Percentiles rank a stretch among this genome's conserved stretches.
Evolutionary conservation across 371 early-diverging fungal genomes (phyloP).

Genomic region (Actinomucor elegans): DNA sequence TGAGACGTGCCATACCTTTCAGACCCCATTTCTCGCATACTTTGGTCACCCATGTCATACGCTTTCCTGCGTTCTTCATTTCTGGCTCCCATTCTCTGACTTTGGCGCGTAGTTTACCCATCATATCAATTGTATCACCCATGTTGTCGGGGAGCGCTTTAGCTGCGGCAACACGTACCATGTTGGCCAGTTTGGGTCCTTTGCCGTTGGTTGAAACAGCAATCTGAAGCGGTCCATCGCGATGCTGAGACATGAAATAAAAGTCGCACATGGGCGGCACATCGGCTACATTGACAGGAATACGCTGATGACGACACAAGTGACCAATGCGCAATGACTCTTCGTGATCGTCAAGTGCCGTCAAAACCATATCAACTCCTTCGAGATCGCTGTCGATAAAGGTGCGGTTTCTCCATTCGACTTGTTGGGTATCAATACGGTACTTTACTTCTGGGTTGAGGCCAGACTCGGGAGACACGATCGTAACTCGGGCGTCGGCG

Average conservation of each 20-base stretch:
- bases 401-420: slow-evolving; percentile 59
- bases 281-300: slow-evolving; percentile 93
- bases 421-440: slow-evolving; percentile 59
- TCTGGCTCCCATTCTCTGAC: slow-evolving; percentile 71
- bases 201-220: slow-evolving; percentile 90
- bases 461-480: slow-evolving; percentile 68
- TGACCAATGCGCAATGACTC: slow-evolving; percentile 72
- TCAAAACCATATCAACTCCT: slow-evolving; percentile 72
- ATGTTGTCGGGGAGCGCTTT: slow-evolving; percentile 64
- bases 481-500: slow-evolving; percentile 76
- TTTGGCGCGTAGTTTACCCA: slow-evolving; percentile 68
- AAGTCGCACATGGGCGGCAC: slow-evolving; percentile 90
- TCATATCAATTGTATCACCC: slow-evolving; percentile 70
- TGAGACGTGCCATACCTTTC: slow-evolving; percentile 30
- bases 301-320: slow-evolving; percentile 62
- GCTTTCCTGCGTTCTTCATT: slow-evolving; percentile 59
- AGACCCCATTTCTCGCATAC: slow-evolving; percentile 64
- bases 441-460: slow-evolving; percentile 65
- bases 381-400: slow-evolving; percentile 62
- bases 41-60: slow-evolving; percentile 83
- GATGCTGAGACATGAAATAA: slow-evolving; percentile 86
- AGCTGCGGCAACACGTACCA: slow-evolving; percentile 70
- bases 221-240: slow-evolving; percentile 83
- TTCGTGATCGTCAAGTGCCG: slow-evolving; percentile 77
- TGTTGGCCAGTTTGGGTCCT: slow-evolving; percentile 84